Evolutionary conservation across 2,329 filamentous ascomycete species (phyloP).

Genomic region (Talaromyces sp.): DNA sequence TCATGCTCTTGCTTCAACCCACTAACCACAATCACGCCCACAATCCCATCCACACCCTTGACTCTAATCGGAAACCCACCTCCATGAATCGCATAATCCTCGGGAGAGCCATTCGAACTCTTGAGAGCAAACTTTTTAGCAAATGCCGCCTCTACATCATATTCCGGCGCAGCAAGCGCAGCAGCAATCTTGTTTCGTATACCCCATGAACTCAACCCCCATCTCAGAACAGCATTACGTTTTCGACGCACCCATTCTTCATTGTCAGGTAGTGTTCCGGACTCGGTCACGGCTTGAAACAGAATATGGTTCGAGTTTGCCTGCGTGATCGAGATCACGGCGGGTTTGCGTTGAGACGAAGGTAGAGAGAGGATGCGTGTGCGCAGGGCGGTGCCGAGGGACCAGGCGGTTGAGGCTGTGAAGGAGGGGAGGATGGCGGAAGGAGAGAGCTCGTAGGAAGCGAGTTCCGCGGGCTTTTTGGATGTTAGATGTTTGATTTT

Average conservation of each 20-base stretch:
- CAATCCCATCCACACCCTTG: constrained; percentile 67
- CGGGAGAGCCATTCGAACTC: constrained; percentile 45
- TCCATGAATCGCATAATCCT: constrained; percentile 71
- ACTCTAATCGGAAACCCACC: constrained; percentile 71
- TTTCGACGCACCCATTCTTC: constrained; percentile 68
- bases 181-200: constrained; percentile 61
- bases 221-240: constrained; percentile 66
- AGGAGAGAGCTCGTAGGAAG: constrained; percentile 26
- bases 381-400: constrained; percentile 35
- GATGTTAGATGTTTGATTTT: not conserved
- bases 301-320: constrained; percentile 49
- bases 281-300: constrained; percentile 65
- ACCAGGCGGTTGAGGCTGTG: constrained; percentile 35
- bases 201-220: constrained; percentile 65
- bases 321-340: constrained; percentile 38
- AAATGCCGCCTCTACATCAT: constrained; percentile 61
- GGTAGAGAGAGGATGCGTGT: constrained; percentile 32
- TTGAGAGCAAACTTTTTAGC: constrained; percentile 61
- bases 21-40: constrained; percentile 70
- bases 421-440: constrained; percentile 31
- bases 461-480: constrained; percentile 22
- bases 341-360: constrained; percentile 28
- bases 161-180: constrained; percentile 11
- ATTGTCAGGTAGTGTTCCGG: constrained; percentile 67
- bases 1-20: constrained; percentile 74